A percentile compares a stretch with the other conserved stretches of the same genome.
Conservation (phyloP, 768 basidiomycete genomes). For the Tulasnella sp. region DNA sequence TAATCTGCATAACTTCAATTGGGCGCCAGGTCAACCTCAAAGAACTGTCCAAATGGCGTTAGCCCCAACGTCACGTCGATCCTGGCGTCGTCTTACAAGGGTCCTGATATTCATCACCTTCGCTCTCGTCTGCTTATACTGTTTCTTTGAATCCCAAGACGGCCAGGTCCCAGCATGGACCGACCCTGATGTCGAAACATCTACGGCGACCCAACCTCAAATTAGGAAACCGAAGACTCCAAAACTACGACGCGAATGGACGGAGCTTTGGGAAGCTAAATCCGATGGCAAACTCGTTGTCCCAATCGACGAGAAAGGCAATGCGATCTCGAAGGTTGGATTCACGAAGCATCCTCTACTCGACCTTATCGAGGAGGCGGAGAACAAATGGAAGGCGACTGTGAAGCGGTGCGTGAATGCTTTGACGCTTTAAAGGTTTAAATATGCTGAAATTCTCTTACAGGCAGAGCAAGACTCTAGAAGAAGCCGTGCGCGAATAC, state of each 20-base stretch:
- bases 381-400: constrained; percentile 31
- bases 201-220: not conserved
- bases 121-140: not conserved
- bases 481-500: constrained; percentile 44
- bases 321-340: not conserved
- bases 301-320: constrained; percentile 13
- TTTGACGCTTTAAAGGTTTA: not conserved
- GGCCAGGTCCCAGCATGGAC: not conserved
- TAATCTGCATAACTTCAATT: not conserved
- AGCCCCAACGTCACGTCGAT: not conserved
- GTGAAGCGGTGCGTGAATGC: not conserved
- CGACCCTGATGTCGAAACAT: not conserved
- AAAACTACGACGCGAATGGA: not conserved
- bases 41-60: not conserved
- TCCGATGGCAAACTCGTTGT: constrained; percentile 18
- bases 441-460: constrained; percentile 41
- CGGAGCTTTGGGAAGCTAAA: constrained; percentile 11
- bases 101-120: not conserved
- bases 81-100: not conserved
- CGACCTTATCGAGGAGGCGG: constrained; percentile 43
- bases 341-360: constrained; percentile 44
- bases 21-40: not conserved
- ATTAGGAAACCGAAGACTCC: not conserved
- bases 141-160: not conserved
- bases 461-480: constrained; percentile 42